These are phyloP conservation scores for Clarireedia hainanense DNA, from an alignment of 2,329 filamentous ascomycete genomes.

Conservation along the genomic window DNA sequence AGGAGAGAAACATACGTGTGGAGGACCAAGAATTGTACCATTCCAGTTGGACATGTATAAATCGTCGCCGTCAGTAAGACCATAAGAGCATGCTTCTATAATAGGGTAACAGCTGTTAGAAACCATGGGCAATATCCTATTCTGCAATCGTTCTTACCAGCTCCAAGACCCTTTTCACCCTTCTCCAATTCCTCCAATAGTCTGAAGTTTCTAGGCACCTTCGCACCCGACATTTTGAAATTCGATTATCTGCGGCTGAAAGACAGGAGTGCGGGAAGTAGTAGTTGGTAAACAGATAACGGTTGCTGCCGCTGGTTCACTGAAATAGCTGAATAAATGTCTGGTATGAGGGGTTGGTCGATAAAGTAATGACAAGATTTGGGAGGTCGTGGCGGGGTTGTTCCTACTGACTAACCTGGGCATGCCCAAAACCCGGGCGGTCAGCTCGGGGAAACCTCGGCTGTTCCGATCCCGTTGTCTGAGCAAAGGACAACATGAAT, in stretches of 20 bases:
- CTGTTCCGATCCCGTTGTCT: background rate
- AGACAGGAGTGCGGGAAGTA: background rate
- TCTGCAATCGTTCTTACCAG: slow-evolving; percentile 47
- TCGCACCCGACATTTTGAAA: slow-evolving; percentile 40
- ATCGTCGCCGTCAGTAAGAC: slow-evolving; percentile 88
- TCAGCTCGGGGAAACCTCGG: slow-evolving; percentile 8
- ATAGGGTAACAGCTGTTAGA: background rate
- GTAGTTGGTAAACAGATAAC: background rate
- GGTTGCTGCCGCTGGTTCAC: too few species aligned
- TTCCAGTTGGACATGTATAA: slow-evolving; percentile 98
- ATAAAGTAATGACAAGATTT: background rate
- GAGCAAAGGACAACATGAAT: slow-evolving; percentile 4
- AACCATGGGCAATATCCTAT: background rate
- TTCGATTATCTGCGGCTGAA: background rate
- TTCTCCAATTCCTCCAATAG: slow-evolving; percentile 97
- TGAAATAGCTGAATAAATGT: background rate
- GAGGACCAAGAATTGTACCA: slow-evolving; percentile 91
- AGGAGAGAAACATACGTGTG: slow-evolving; percentile 61
- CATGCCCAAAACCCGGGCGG: slow-evolving; percentile 3
- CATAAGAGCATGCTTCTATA: slow-evolving; percentile 91
- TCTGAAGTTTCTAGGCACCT: slow-evolving; percentile 92
- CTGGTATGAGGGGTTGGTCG: background rate
- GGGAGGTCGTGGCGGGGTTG: slow-evolving; percentile 1
- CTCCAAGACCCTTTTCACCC: slow-evolving; percentile 93
- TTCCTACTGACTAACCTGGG: background rate